A percentile compares a stretch with the other conserved stretches of the same genome.
Conservation (phyloP, 1,139 yeast species). For the Lodderomyces metapsilosis region DNA sequence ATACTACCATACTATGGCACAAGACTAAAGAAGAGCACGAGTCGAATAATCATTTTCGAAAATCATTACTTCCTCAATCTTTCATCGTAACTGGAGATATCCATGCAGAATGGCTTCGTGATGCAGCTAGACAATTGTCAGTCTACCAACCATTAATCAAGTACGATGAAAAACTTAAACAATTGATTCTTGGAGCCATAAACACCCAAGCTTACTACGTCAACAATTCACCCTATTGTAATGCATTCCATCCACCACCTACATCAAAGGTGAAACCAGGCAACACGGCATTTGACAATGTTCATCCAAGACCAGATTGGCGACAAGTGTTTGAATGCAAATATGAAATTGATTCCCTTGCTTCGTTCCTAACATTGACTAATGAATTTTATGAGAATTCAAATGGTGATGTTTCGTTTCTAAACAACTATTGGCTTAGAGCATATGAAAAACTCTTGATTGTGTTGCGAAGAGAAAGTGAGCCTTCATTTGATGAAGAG, state of each 20-base stretch:
- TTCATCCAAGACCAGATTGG: conserved; percentile 71
- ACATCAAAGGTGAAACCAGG: conserved; percentile 53
- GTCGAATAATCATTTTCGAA: too few species aligned
- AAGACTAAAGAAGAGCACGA: conserved; percentile 4
- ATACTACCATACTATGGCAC: conserved; percentile 84
- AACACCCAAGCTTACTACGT: conserved; percentile 72
- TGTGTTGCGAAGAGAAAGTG: conserved; percentile 60
- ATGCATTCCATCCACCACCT: conserved; percentile 87
- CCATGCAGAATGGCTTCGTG: conserved; percentile 89
- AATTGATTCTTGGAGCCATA: conserved; percentile 73
- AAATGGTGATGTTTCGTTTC: conserved; percentile 50
- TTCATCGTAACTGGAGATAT: conserved; percentile 89
- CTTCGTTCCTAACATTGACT: conserved; percentile 72
- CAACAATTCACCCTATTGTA: conserved; percentile 70
- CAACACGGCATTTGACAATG: conserved; percentile 61
- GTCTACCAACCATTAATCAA: conserved; percentile 66
- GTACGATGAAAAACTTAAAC: conserved; percentile 48
- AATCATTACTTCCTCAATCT: conserved; percentile 22
- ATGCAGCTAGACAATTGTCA: conserved; percentile 79
- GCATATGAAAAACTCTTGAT: conserved; percentile 56
- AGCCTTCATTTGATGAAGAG: conserved; percentile 59
- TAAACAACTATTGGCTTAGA: conserved; percentile 53
- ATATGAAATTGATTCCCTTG: conserved; percentile 84
- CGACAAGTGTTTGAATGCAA: conserved; percentile 80
- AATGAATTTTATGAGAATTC: conserved; percentile 64